Conservation (phyloP, 768 basidiomycete species). For the Rhizopogon vulgaris region DNA sequence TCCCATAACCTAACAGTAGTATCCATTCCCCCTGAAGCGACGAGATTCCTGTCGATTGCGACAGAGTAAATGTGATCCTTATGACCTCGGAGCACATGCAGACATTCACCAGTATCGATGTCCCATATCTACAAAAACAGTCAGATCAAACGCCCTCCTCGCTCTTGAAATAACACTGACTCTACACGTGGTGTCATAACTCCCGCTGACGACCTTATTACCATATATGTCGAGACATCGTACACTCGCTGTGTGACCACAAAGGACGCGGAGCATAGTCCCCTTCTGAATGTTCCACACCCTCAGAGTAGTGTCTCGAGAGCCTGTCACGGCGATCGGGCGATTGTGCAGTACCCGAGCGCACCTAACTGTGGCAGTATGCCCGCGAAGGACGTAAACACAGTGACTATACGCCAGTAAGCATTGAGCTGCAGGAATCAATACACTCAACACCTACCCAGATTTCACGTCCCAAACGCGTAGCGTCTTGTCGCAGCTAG, state of each 20-base stretch:
- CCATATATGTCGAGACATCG: conserved; percentile 87
- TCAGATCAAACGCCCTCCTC: neutral
- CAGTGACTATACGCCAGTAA: conserved; percentile 40
- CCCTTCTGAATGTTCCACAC: conserved; percentile 94
- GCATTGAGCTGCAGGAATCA: neutral
- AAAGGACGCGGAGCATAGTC: conserved; percentile 52
- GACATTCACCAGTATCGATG: conserved; percentile 81
- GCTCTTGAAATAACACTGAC: conserved; percentile 34
- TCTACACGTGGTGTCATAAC: conserved; percentile 86
- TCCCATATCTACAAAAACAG: conserved; percentile 66
- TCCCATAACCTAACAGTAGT: conserved; percentile 94
- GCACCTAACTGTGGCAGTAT: conserved; percentile 88
- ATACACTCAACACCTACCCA: conserved; percentile 46
- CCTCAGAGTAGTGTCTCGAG: conserved; percentile 77
- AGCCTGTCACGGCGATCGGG: conserved; percentile 86
- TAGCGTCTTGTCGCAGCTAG: conserved; percentile 89
- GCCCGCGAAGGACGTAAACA: conserved; percentile 75
- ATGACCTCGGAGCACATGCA: conserved; percentile 79
- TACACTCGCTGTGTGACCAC: conserved; percentile 78
- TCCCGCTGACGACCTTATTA: conserved; percentile 80
- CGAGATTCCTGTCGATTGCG: conserved; percentile 77
- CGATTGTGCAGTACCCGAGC: conserved; percentile 81
- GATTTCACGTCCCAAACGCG: conserved; percentile 87
- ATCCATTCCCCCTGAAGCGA: conserved; percentile 87
- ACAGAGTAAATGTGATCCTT: conserved; percentile 87